Percentiles rank a stretch among this genome's conserved stretches.
Evolutionary conservation across 495 filamentous ascomycete genomes (phyloP).

Genomic region (Cercophora scortea): DNA sequence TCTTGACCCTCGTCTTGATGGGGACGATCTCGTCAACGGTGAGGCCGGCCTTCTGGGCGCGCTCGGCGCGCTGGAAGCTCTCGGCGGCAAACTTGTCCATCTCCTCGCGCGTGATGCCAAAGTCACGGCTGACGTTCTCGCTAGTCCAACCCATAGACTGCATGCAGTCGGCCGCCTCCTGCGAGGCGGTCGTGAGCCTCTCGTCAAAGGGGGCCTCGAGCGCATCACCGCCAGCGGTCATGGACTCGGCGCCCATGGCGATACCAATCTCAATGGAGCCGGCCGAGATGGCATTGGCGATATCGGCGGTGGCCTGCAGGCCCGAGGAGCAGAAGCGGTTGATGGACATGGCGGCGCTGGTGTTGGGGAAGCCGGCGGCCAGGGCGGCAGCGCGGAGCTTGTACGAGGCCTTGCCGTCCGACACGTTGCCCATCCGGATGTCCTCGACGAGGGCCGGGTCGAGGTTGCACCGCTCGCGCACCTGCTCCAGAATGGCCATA

Average conservation of each 20-base stretch:
- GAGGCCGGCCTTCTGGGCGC: conserved; percentile 85
- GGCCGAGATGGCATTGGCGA: conserved; percentile 75
- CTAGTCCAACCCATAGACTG: conserved; percentile 97
- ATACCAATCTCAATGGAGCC: conserved; percentile 83
- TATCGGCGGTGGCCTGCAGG: conserved; percentile 88
- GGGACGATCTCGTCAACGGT: conserved; percentile 94
- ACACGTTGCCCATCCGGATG: conserved; percentile 88
- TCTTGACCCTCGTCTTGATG: conserved; percentile 72
- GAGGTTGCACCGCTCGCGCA: conserved; percentile 63
- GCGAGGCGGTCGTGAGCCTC: conserved; percentile 58
- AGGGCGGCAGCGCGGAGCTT: conserved; percentile 81
- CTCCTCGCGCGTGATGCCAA: conserved; percentile 66
- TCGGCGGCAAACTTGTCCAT: conserved; percentile 85
- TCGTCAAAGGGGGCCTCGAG: conserved; percentile 68
- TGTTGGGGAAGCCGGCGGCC: conserved; percentile 90
- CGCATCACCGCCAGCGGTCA: conserved; percentile 64
- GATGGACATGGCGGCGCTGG: conserved; percentile 65
- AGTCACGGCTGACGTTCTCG: conserved; percentile 92
- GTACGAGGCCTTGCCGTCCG: conserved; percentile 80
- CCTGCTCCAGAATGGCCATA: conserved; percentile 70
- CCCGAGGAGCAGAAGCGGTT: conserved; percentile 98
- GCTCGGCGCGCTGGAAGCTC: conserved; percentile 78
- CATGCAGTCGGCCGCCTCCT: conserved; percentile 79
- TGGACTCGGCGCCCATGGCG: conserved; percentile 81
- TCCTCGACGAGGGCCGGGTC: conserved; percentile 84